phyloP scores from a whole-genome alignment of 306 rosid genomes.

The Lathyrus oleraceus region DNA sequence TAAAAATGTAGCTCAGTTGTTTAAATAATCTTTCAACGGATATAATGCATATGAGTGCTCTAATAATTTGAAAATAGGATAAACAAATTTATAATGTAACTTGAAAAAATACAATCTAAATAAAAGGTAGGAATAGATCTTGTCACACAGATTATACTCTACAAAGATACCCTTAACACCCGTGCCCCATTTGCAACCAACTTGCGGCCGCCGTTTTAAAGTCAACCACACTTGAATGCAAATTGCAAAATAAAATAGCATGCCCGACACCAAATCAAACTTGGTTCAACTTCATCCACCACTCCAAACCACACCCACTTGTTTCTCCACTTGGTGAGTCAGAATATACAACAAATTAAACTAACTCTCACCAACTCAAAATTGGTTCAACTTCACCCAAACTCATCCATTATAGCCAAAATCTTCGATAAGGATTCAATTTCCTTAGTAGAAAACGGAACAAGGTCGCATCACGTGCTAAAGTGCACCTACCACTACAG shows the following conservation, averaged over 20 bases:
- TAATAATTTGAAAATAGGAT: too few species aligned
- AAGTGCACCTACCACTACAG: constrained; percentile 1
- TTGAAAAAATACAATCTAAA: too few species aligned
- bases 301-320: background rate
- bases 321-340: background rate
- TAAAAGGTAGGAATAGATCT: too few species aligned
- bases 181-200: too few species aligned
- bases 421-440: background rate
- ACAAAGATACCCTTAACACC: too few species aligned
- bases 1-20: too few species aligned
- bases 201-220: background rate
- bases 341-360: background rate
- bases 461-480: constrained; percentile 20
- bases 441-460: background rate
- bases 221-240: background rate
- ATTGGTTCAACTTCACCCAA: background rate
- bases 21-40: too few species aligned
- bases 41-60: too few species aligned
- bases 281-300: background rate
- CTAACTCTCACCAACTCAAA: background rate
- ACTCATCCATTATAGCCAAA: background rate
- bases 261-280: background rate
- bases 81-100: too few species aligned
- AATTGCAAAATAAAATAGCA: background rate
- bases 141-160: too few species aligned